Evolutionary conservation across 805 yeast genomes (phyloP).

Genomic region (Ogataea henricii): DNA sequence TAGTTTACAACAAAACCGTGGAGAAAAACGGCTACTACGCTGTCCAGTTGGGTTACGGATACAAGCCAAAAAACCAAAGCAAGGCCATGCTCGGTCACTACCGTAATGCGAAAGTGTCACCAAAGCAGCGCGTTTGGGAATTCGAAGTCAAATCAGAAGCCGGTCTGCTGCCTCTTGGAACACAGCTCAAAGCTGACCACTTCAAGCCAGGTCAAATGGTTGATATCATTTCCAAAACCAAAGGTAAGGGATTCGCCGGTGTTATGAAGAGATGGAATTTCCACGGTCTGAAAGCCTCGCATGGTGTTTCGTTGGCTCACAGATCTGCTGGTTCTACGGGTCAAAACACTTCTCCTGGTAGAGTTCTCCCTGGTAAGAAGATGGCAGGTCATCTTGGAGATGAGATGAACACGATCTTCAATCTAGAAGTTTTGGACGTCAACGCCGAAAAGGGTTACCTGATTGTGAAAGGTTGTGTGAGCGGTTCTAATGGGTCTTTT

Average conservation of each 20-base stretch:
- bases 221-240: slow-evolving; percentile 75
- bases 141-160: slow-evolving; percentile 70
- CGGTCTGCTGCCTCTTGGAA: slow-evolving; percentile 75
- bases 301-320: slow-evolving; percentile 92
- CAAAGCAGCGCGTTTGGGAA: slow-evolving; percentile 74
- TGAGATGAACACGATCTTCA: slow-evolving; percentile 69
- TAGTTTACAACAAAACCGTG: slow-evolving; percentile 66
- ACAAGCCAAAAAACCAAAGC: slow-evolving; percentile 62
- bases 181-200: slow-evolving; percentile 78
- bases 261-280: slow-evolving; percentile 96
- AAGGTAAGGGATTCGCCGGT: slow-evolving; percentile 98
- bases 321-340: slow-evolving; percentile 98
- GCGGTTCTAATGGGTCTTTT: slow-evolving; percentile 80
- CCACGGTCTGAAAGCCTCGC: slow-evolving; percentile 86
- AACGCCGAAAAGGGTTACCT: slow-evolving; percentile 82
- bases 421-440: slow-evolving; percentile 72
- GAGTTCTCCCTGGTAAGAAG: slow-evolving; percentile 93
- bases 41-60: slow-evolving; percentile 84
- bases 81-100: slow-evolving; percentile 74
- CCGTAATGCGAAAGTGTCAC: slow-evolving; percentile 77
- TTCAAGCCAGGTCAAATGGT: slow-evolving; percentile 82
- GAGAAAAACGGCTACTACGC: slow-evolving; percentile 82
- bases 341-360: slow-evolving; percentile 92
- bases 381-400: slow-evolving; percentile 99
- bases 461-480: slow-evolving; percentile 84